Evolutionary conservation across 768 basidiomycete genomes (phyloP), one percentile per base, ranked within the genome.

Genomic region (Auricularia sp.): DNA sequence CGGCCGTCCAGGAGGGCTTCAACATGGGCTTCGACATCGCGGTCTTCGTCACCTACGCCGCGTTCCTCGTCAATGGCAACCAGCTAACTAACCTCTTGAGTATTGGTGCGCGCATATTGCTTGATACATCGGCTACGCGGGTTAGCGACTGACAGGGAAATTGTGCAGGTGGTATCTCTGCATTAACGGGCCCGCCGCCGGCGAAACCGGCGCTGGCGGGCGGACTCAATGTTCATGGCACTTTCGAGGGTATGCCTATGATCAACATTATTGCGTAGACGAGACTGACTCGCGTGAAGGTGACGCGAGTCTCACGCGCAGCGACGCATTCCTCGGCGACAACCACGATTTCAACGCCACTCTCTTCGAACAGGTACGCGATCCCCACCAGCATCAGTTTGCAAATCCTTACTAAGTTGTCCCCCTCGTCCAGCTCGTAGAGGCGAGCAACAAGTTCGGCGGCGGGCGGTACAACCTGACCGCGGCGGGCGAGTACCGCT

Each of bases 241-340:
- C 53, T 14, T 65, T 65, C 35, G 65, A 65, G 53, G 65, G 47
- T 51, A 18, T 18, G 47, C 18, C 1, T 6, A 21, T 18, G 16
- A 3, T 23, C 2, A 8, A 16, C 16, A 5, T 16, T 6, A 51
- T 16, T 0, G 47, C 21, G 1, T 51, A 5, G 18, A 6, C 47
- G 47, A 10, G 5, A 51, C 5, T 21, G 14, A 6, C 6, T 1
- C 47, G 14, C 29, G 3, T 29, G 6, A 8, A 51, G 47, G 65
- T 21, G 65, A 65, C 43, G 61, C 61, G 7, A 62, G 61, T 35
- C 51, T 65, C 44, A 65, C 65, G 1, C 39, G 65, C 14, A 35
- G 56, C 21, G 65, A 65, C 51, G 65, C 65, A 8, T 65, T 65
- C 39, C 54, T 65, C 23, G 65, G 65, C 33, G 56, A 65, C 44